Evolutionary conservation across 192 early-diverging fungal species (phyloP).

Genomic region (Thamnidium elegans): DNA sequence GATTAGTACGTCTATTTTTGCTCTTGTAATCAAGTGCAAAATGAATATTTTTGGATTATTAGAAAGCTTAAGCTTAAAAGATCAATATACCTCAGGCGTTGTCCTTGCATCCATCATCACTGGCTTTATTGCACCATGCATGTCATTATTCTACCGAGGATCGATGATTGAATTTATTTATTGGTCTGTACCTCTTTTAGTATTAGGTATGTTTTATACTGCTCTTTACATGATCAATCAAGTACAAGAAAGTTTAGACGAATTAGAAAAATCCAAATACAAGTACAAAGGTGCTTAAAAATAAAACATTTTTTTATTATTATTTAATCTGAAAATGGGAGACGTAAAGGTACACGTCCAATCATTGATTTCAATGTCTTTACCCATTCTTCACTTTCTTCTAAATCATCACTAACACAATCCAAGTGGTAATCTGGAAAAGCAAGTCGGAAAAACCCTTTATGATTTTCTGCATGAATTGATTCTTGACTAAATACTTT

Average conservation of each 20-base stretch:
- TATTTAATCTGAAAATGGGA: constrained; percentile 17
- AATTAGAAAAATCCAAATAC: neutral
- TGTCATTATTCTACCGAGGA: neutral
- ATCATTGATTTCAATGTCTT: constrained; percentile 23
- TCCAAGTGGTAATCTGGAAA: constrained; percentile 24
- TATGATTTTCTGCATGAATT: constrained; percentile 19
- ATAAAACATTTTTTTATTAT: neutral
- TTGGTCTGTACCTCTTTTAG: neutral
- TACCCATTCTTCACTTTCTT: constrained; percentile 28
- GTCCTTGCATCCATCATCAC: neutral
- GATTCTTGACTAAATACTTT: constrained; percentile 16
- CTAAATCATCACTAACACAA: constrained; percentile 26
- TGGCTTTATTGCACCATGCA: neutral
- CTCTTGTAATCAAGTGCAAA: neutral
- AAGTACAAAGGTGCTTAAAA: neutral
- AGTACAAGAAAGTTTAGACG: neutral
- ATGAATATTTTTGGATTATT: neutral
- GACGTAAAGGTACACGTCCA: constrained; percentile 15
- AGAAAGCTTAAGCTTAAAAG: neutral
- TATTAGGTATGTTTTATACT: neutral
- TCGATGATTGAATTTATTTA: neutral
- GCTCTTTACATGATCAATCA: neutral
- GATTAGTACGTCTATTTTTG: neutral
- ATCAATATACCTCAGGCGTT: no score
- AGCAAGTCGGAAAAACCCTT: constrained; percentile 17